Evolutionary conservation across 139 green algal genomes (phyloP).

Genomic region (Asterochloris erici): DNA sequence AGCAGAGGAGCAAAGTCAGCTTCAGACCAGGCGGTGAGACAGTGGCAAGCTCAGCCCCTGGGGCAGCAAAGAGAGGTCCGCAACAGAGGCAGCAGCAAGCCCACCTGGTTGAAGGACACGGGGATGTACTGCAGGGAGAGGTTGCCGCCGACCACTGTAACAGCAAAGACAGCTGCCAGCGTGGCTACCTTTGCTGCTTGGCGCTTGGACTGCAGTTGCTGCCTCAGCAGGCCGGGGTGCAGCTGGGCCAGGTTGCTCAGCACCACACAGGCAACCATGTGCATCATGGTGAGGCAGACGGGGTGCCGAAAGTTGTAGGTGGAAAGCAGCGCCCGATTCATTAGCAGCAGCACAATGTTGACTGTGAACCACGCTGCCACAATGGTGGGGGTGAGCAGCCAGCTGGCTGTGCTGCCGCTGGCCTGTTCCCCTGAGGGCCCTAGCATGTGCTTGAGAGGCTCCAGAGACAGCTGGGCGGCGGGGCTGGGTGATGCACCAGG

Average conservation of each 20-base stretch:
- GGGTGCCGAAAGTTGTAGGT: constrained; percentile 75
- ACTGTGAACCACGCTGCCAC: constrained; percentile 66
- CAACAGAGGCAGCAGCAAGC: neutral
- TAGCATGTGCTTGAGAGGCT: neutral
- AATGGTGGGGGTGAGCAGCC: neutral
- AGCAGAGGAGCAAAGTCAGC: no score
- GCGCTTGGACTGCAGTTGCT: constrained; percentile 55
- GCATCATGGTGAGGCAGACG: constrained; percentile 85
- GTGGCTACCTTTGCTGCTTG: constrained; percentile 77
- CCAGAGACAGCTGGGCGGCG: neutral
- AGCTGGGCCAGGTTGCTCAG: neutral
- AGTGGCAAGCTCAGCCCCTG: no score
- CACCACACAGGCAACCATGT: constrained; percentile 3
- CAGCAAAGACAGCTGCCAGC: constrained; percentile 82
- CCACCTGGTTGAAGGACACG: constrained; percentile 82
- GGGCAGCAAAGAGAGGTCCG: no score
- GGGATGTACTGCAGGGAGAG: constrained; percentile 80
- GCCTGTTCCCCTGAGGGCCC: neutral
- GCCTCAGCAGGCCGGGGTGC: constrained; percentile 40
- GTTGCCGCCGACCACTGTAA: constrained; percentile 90
- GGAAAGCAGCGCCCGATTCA: constrained; percentile 94
- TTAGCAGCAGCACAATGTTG: constrained; percentile 92
- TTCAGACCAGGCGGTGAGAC: no score
- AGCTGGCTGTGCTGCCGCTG: neutral
- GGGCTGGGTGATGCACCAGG: neutral